Conservation (phyloP, 495 filamentous ascomycete species). For the Penicillium mononematosum region DNA sequence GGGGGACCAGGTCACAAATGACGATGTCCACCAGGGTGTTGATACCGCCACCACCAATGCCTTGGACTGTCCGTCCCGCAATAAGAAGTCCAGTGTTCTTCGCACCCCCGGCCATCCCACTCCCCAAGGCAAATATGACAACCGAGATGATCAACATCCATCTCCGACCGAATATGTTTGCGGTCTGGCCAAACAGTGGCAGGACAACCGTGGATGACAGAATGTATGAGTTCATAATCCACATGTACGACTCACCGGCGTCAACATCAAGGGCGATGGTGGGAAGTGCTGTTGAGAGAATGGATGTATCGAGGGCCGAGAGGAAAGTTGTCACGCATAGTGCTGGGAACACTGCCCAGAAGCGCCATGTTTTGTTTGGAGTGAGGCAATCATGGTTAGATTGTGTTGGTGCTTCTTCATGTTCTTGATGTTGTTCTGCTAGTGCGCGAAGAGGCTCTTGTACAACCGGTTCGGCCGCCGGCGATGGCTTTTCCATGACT, state of each 20-base stretch:
- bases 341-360: conserved; percentile 25
- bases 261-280: conserved; percentile 35
- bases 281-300: conserved; percentile 45
- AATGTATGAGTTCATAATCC: conserved; percentile 43
- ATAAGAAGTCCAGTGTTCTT: conserved; percentile 31
- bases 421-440: neutral
- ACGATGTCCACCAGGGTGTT: conserved; percentile 33
- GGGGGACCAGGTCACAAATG: conserved; percentile 36
- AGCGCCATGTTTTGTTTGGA: conserved; percentile 12
- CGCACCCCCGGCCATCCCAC: conserved; percentile 34
- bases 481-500: neutral
- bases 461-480: neutral
- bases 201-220: conserved; percentile 26
- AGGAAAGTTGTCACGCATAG: conserved; percentile 31
- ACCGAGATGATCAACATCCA: conserved; percentile 39
- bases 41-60: conserved; percentile 32
- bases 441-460: neutral
- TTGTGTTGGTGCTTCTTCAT: neutral
- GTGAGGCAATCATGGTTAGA: neutral
- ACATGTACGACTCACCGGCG: conserved; percentile 39
- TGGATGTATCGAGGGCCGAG: conserved; percentile 38
- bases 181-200: conserved; percentile 39
- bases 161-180: conserved; percentile 52
- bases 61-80: conserved; percentile 30
- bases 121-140: conserved; percentile 39